Evolutionary conservation across 345 rosid genomes (phyloP), one percentile per base, ranked within the genome.

Genomic region (Brassica nigra): DNA sequence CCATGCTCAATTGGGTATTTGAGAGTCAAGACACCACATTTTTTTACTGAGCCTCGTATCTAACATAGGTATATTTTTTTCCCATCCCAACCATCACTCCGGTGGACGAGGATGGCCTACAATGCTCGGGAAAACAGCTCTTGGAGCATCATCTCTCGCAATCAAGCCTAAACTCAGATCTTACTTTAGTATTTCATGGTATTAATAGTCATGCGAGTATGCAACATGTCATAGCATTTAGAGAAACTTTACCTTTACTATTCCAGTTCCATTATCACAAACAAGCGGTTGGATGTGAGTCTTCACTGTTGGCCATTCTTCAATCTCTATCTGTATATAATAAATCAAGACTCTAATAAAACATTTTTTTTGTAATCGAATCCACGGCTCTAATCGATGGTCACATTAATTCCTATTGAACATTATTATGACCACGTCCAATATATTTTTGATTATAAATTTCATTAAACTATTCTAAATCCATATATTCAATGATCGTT

Each of bases 1-100:
- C 95, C 95, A 73, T 90, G 95, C 77, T 89, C 95, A 65, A 90
- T 90, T 14, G 95, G 95, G 71, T 90, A 90, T 64, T 90, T 90
- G 71, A 90, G 76, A 75, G 89, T 90, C 73, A 90, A 84, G 15
- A 90, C 89, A 84, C 95, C 92, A 72, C 92, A 85, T 86, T 89
- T 86, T 89, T 89, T 7, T 90, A 88, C 78, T 88, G 92, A 73
- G 92, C 94, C 82, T 90, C 94, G 64, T 90, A 92, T 54, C 94
- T 91, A 71, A 88, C 91, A 47, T 87, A 89, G 8, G 89, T 90
- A 82, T 89, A 90, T 66, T 89, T 89, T 83, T 87, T 90, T 27
- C 90, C 92, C 92, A 89, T 87, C 58, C 92, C 90, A 66, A 87
- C 92, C 90, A 89, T 89, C 80, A 87, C 90, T 10, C 89, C 92